Base-by-base conservation (phyloP, 2,329 filamentous ascomycete genomes). In the Colletotrichum sp. region DNA sequence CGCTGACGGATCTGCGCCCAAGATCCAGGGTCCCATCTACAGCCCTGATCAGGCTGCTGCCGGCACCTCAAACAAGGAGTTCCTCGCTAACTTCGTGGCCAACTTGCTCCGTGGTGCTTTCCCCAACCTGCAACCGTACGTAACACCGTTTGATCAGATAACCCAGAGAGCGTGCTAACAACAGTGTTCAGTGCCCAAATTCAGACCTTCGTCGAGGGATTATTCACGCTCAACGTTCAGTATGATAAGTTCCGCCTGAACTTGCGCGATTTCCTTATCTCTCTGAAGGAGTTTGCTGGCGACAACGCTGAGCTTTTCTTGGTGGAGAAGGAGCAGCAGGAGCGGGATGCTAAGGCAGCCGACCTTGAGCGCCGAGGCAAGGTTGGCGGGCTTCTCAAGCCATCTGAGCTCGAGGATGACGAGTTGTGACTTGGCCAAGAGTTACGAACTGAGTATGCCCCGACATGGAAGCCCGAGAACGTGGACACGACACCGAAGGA, bases 221-320 rank as follows among this genome's bases (percentile, higher is more conserved):
- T 99, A 13, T 98, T 99, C 85, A 91, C 93, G 8, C 91, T 95
- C 79, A 99, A 98, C 84, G 95, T 94, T 72, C 95, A 98, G 82
- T 93, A 98, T 79, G 95, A 95, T 83, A 96, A 96, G 84, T 99
- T 99, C 93, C 98, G 98, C 84, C 92, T 98, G 71, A 96, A 98
- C 81, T 89, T 99, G 69, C 95, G 97, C 79, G 97, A 99, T 86
- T 99, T 99, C 91, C 88, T 99, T 80, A 98, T 99, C 81, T 98
- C 96, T 26, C 89, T 99, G 80, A 98, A 98, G 87, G 98, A 99
- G 86, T 99, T 99, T 78, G 93, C 95, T 1, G 97, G 95, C 69
- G 97, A 99, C 86, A 98, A 99, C 81, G 92, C 96, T 1, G 97
- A 99, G 83, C 90, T 99, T 12, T 99, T 94, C 85, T 93, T 95